A percentile compares a stretch with the other conserved stretches of the same genome.
These are phyloP conservation scores for Akanthomyces muscarius DNA, from an alignment of 2,329 filamentous ascomycete species.

Conservation along the genomic window DNA sequence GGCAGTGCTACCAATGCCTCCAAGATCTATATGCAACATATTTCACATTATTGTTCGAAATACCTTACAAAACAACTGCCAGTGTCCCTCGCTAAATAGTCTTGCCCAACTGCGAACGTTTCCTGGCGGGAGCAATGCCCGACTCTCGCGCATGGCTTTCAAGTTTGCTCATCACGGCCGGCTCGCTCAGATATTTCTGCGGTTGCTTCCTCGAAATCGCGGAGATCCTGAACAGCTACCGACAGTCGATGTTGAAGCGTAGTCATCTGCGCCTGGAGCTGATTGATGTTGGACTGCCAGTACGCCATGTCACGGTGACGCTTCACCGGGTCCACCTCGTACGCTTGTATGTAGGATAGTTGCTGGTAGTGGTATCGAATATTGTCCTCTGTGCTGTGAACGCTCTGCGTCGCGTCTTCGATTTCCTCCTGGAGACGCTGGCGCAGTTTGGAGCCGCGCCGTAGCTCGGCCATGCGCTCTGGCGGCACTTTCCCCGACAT, in stretches of 20 bases:
- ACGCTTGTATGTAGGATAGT: neutral
- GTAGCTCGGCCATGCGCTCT: slow-evolving; percentile 15
- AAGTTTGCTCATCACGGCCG: neutral
- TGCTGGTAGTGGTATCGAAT: slow-evolving; percentile 13
- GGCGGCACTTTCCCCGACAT: slow-evolving; percentile 10
- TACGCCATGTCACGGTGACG: slow-evolving; percentile 4
- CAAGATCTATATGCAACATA: no score
- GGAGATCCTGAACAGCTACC: slow-evolving; percentile 10
- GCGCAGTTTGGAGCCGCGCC: slow-evolving; percentile 14
- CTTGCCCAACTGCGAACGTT: no score
- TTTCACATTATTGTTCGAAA: no score
- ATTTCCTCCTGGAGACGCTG: slow-evolving; percentile 14
- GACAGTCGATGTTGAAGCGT: slow-evolving; percentile 1
- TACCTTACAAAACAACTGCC: no score
- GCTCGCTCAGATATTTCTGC: neutral
- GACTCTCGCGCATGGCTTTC: neutral
- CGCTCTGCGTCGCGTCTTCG: neutral
- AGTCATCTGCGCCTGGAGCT: neutral
- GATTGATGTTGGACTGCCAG: slow-evolving; percentile 5
- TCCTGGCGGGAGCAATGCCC: neutral
- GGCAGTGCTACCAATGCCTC: neutral
- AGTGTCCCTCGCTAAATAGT: neutral
- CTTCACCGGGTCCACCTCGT: neutral
- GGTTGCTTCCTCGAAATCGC: slow-evolving; percentile 15
- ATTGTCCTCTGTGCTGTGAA: neutral